These are phyloP conservation scores for Lophium mytilinum DNA, from an alignment of 495 filamentous ascomycete species.

Conservation along the genomic window DNA sequence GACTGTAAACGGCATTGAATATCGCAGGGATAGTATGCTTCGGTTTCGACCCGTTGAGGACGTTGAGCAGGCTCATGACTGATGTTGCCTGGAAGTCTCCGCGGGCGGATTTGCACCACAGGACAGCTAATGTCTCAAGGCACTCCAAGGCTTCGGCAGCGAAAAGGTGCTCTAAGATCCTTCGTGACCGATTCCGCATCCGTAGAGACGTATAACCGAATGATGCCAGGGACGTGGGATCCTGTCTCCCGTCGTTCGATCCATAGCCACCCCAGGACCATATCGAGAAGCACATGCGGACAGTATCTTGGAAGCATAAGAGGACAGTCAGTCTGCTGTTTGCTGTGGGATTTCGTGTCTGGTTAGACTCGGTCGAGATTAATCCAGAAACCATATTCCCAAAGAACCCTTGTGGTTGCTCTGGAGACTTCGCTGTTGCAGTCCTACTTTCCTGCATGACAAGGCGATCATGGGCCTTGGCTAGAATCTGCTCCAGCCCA, in stretches of 20 bases:
- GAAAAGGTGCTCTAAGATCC: slow-evolving; percentile 87
- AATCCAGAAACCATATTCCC: slow-evolving; percentile 95
- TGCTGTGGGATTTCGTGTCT: slow-evolving; percentile 67
- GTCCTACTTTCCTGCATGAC: slow-evolving; percentile 63
- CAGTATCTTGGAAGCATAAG: slow-evolving; percentile 93
- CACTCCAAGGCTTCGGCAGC: slow-evolving; percentile 91
- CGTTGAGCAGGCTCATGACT: slow-evolving; percentile 79
- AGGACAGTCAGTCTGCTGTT: slow-evolving; percentile 90
- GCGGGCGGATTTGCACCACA: slow-evolving; percentile 55
- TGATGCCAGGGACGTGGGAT: slow-evolving; percentile 66
- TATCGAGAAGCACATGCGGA: slow-evolving; percentile 81
- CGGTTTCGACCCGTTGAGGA: slow-evolving; percentile 82
- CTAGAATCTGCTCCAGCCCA: slow-evolving; percentile 82
- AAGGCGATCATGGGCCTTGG: slow-evolving; percentile 77
- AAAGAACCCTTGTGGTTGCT: slow-evolving; percentile 86
- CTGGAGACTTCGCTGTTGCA: slow-evolving; percentile 63
- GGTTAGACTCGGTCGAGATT: slow-evolving; percentile 70
- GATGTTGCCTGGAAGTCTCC: slow-evolving; percentile 31
- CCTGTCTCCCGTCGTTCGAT: slow-evolving; percentile 46
- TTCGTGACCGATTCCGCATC: slow-evolving; percentile 79
- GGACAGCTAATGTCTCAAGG: slow-evolving; percentile 76
- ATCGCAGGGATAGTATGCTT: slow-evolving; percentile 93
- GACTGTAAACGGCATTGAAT: slow-evolving; percentile 92
- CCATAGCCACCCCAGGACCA: slow-evolving; percentile 86
- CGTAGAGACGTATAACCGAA: slow-evolving; percentile 82